Evolutionary conservation across 305 asterid genomes (phyloP), one percentile per base, ranked within the genome.

Genomic region (Fraxinus xanthoxyloides): DNA sequence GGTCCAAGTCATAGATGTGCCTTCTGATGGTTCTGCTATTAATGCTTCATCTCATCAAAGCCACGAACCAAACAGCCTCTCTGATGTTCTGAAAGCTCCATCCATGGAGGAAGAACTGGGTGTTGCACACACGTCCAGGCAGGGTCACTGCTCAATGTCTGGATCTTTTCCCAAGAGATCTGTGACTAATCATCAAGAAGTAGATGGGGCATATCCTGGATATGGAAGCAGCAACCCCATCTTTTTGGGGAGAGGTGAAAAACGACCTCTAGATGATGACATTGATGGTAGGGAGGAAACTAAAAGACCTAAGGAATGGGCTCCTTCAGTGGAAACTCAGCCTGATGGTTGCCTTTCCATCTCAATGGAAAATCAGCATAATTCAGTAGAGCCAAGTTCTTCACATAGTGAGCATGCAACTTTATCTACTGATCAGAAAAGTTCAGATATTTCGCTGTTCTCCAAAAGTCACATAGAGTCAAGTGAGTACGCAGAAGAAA

Each of bases 281-380:
- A 81, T 84, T 79, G 90, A 85, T 85, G 81, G 72, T 77, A 81
- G 83, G 85, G 89, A 85, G 35, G 91, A 78, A 79, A 84, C 80
- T 73, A 96, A 93, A 87, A 94, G 80, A 82, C 93, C 87, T 79
- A 93, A 88, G 89, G 92, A 89, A 83, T 88, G 89, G 89, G 81
- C 85, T 87, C 84, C 93, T 77, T 24, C 59, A 34, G 78, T 78
- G 79, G 88, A 86, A 76, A 79, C 84, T 80, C 86, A 78, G 56
- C 79, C 91, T 76, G 89, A 83, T 83, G 85, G 83, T 83, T 73
- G 86, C 81, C 82, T 76, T 77, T 87, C 88, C 36, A 83, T 84
- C 82, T 82, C 90, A 46, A 85, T 78, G 83, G 91, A 83, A 75
- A 87, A 81, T 85, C 89, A 80, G 63, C 89, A 85, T 51, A 75